Evolutionary conservation across 202 grass and related monocot species (phyloP).

Genomic region (Panicum hallii): DNA sequence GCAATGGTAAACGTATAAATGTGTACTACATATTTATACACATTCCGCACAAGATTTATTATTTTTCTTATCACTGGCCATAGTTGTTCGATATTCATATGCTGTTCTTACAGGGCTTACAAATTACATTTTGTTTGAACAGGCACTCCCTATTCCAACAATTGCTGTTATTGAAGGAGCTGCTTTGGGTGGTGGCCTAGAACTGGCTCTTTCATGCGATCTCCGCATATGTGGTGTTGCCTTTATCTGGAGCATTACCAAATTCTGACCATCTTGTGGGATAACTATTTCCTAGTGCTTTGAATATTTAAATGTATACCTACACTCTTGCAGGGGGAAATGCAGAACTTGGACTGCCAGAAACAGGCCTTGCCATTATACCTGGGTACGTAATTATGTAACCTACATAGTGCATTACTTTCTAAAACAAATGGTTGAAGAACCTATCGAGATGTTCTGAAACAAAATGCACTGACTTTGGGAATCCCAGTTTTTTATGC

Average conservation of each 20-base stretch:
- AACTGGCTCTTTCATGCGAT: slow-evolving; percentile 81
- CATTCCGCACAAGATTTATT: not conserved
- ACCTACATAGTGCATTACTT: slow-evolving; percentile 3
- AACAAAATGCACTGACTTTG: slow-evolving; percentile 3
- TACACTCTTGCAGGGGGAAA: slow-evolving; percentile 55
- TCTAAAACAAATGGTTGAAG: not conserved
- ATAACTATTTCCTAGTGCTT: not conserved
- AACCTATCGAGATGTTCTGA: slow-evolving; percentile 1
- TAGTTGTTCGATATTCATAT: slow-evolving; percentile 16
- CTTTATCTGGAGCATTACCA: not conserved
- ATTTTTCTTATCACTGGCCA: slow-evolving; percentile 10
- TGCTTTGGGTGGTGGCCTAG: slow-evolving; percentile 81
- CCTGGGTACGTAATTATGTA: slow-evolving; percentile 77
- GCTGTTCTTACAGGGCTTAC: slow-evolving; percentile 28
- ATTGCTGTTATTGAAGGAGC: slow-evolving; percentile 83
- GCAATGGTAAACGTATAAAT: slow-evolving; percentile 8
- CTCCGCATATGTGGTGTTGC: slow-evolving; percentile 77
- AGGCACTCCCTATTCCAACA: slow-evolving; percentile 78
- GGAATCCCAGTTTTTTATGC: slow-evolving; percentile 1
- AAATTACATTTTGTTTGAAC: slow-evolving; percentile 25
- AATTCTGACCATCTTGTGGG: slow-evolving; percentile 4
- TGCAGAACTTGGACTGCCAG: slow-evolving; percentile 81
- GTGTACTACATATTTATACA: not conserved
- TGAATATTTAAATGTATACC: not conserved
- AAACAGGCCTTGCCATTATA: slow-evolving; percentile 90